A percentile compares a stretch with the other conserved stretches of the same genome.
Conservation (phyloP, 2,329 filamentous ascomycete genomes). For the Fusarium staphyleae region DNA sequence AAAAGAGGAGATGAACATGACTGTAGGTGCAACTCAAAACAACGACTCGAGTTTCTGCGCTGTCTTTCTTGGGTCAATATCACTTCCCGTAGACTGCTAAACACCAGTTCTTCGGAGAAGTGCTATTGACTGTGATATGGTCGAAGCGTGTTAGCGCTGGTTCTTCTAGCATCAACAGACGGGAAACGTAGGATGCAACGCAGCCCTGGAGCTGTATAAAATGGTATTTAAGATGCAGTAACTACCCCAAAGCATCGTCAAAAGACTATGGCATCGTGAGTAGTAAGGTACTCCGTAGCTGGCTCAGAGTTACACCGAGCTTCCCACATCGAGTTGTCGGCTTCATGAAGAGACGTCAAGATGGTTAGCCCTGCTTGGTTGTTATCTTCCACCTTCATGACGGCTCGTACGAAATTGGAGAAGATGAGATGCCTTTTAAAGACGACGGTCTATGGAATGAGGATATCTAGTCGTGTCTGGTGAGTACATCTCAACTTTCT, state of each 20-base stretch:
- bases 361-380: constrained; percentile 4
- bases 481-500: constrained; percentile 1
- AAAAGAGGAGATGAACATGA: constrained; percentile 60
- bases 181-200: too few species aligned
- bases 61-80: constrained; percentile 3
- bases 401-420: too few species aligned
- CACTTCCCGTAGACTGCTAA: too few species aligned
- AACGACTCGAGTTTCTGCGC: constrained; percentile 42
- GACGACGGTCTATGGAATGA: background rate
- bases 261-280: background rate
- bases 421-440: background rate
- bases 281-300: too few species aligned
- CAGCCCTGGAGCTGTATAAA: background rate
- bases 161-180: too few species aligned
- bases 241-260: too few species aligned
- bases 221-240: too few species aligned
- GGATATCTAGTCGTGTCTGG: background rate
- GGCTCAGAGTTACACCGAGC: background rate
- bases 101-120: too few species aligned
- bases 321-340: background rate
- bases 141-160: background rate
- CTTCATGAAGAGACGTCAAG: background rate
- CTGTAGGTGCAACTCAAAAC: constrained; percentile 61
- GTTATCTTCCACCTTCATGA: background rate
- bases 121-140: constrained; percentile 1